phyloP scores from a whole-genome alignment of 148 eudicot species.

The Mesembryanthemum crystallinum region DNA sequence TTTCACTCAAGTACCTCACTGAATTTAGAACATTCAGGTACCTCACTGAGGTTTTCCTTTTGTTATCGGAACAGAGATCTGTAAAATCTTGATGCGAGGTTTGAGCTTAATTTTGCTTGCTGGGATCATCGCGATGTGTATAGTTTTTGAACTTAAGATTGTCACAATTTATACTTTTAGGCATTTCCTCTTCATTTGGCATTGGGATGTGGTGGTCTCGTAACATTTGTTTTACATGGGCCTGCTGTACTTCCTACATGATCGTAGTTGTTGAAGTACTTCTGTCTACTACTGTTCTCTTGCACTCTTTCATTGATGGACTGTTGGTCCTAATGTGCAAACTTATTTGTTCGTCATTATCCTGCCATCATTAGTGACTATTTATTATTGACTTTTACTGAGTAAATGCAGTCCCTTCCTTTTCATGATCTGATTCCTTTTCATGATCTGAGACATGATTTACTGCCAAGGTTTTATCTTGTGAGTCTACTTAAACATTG shows the following conservation, averaged over 20 bases:
- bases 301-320: too few species aligned
- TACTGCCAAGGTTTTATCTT: not conserved
- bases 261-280: too few species aligned
- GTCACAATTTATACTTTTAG: not conserved
- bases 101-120: not conserved
- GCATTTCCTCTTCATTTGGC: not conserved
- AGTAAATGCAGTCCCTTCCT: not conserved
- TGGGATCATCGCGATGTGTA: not conserved
- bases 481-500: not conserved
- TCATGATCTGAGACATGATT: not conserved
- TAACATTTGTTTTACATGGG: not conserved
- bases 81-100: not conserved
- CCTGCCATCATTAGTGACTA: too few species aligned
- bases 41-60: too few species aligned
- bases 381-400: not conserved
- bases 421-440: too few species aligned
- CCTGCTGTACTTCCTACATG: not conserved
- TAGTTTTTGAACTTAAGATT: not conserved
- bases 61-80: not conserved
- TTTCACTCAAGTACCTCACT: too few species aligned
- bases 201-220: not conserved
- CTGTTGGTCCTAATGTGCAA: not conserved
- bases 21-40: too few species aligned
- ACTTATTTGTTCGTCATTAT: not conserved
- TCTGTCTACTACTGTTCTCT: not conserved